Percentiles rank a stretch among this genome's conserved stretches.
phyloP scores from a whole-genome alignment of 2,329 filamentous ascomycete genomes.

The Aspergillus pseudoglaucus region DNA sequence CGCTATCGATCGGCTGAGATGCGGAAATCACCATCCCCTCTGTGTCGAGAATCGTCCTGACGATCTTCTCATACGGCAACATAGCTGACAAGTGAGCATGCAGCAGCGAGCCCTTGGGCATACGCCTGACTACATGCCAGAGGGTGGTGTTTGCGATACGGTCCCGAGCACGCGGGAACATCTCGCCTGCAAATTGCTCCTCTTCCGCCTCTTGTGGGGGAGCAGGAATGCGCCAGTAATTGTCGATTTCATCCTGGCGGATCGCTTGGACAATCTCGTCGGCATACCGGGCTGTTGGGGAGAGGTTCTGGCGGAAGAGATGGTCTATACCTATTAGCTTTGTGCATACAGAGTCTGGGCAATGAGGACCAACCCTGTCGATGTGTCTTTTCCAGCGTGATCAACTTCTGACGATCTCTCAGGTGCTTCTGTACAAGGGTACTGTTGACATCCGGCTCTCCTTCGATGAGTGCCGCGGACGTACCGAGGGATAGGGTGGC shows the following conservation, averaged over 20 bases:
- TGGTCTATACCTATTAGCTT: constrained; percentile 5
- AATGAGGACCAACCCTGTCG: constrained; percentile 58
- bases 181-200: constrained; percentile 64
- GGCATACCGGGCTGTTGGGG: constrained; percentile 58
- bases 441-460: constrained; percentile 6
- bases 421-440: constrained; percentile 58
- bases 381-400: constrained; percentile 70
- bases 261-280: constrained; percentile 56
- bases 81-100: constrained; percentile 86
- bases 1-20: constrained; percentile 48
- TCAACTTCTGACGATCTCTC: constrained; percentile 63
- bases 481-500: background rate
- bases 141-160: constrained; percentile 77
- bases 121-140: constrained; percentile 72
- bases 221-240: constrained; percentile 12
- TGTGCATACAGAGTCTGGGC: background rate
- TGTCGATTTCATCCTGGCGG: constrained; percentile 14
- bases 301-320: constrained; percentile 47
- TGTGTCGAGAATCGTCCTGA: constrained; percentile 60
- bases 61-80: constrained; percentile 73
- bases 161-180: constrained; percentile 80
- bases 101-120: constrained; percentile 66
- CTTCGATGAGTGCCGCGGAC: background rate
- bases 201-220: constrained; percentile 5
- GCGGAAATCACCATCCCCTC: constrained; percentile 65